Base-by-base conservation (phyloP, 140 eudicot species). In the Bidens hawaiensis region DNA sequence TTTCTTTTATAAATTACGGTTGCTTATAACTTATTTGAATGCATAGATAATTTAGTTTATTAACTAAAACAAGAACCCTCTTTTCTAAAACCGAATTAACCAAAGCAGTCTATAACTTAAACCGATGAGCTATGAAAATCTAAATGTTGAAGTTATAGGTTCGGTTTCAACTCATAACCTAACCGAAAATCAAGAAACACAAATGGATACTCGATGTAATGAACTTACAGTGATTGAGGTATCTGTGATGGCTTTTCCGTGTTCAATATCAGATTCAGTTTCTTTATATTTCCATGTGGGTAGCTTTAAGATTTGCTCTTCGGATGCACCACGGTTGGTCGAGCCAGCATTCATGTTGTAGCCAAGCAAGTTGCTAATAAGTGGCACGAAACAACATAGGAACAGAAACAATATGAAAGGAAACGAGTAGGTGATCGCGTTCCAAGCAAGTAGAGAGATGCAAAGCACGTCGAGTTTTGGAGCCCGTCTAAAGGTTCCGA, bases 401-500 rank as follows among this genome's bases (percentile, higher is more conserved):
- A 91, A 70, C 21, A 91, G 73, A 71, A 91, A 91, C 53, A 91
- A 73, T 26, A 87, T 64, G 78, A 91, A 87, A 11, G 98, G 98
- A 52, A 91, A 87, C 4, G 98, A 91, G 76, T 91, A 91, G 79
- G 82, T 78, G 24, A 87, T 74, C 15, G 98, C 98, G 62, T 91
- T 91, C 96, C 96, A 87, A 25, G 86, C 85, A 3, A 91, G 80
- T 45, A 91, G 73, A 1, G 81, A 70, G 5, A 84, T 85, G 77
- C 98, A 84, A 62, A 91, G 85, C 38, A 78, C 61, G 47, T 87
- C 87, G 2, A 91, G 95, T 48, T 78, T 82, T 1, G 96, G 93
- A 50, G 98, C 95, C n/a, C 69, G 54, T 1, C 40, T 62, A 55
- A 82, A 84, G 14, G 91, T 77, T 15, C 94, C 87, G 6, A 87